These are phyloP conservation scores for Penicillium fimorum DNA, from an alignment of 495 filamentous ascomycete species.

Conservation along the genomic window DNA sequence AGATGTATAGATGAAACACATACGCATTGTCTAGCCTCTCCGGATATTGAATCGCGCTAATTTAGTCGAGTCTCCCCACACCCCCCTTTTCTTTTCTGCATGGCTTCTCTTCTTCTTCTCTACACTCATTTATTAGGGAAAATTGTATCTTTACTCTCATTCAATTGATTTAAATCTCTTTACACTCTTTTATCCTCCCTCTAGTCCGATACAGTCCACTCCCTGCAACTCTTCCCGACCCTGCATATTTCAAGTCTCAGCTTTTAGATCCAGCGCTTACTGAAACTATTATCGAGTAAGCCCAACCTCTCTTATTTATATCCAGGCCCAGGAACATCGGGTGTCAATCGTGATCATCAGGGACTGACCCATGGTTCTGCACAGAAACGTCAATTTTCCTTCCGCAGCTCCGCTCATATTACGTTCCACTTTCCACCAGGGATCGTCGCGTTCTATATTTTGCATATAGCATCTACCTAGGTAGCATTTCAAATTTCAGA, in stretches of 20 bases:
- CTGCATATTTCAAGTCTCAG: slow-evolving; percentile 1
- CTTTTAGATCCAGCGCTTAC: slow-evolving; percentile 1
- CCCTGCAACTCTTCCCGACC: not conserved
- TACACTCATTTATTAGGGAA: not conserved
- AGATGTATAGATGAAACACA: not conserved
- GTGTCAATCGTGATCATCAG: not conserved
- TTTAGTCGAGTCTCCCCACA: slow-evolving; percentile 1
- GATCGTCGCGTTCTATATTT: not conserved
- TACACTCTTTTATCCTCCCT: not conserved
- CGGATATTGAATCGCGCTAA: slow-evolving; percentile 7
- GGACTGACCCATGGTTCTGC: slow-evolving; percentile 4
- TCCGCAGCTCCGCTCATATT: not conserved
- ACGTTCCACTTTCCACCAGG: not conserved
- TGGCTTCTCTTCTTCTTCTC: slow-evolving; percentile 1
- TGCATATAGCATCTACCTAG: not conserved
- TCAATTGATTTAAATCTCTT: slow-evolving; percentile 1
- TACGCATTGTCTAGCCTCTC: slow-evolving; percentile 1
- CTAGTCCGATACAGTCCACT: not conserved
- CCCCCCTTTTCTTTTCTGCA: slow-evolving; percentile 6
- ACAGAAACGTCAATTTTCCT: not conserved
- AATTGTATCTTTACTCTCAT: not conserved
- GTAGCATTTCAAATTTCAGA: not conserved
- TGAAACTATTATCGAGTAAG: slow-evolving; percentile 1
- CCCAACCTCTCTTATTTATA: not conserved
- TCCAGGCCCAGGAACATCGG: not conserved